A percentile compares a stretch with the other conserved stretches of the same genome.
phyloP scores from a whole-genome alignment of 352 stramenopile species.

The Phytophthora europaea region DNA sequence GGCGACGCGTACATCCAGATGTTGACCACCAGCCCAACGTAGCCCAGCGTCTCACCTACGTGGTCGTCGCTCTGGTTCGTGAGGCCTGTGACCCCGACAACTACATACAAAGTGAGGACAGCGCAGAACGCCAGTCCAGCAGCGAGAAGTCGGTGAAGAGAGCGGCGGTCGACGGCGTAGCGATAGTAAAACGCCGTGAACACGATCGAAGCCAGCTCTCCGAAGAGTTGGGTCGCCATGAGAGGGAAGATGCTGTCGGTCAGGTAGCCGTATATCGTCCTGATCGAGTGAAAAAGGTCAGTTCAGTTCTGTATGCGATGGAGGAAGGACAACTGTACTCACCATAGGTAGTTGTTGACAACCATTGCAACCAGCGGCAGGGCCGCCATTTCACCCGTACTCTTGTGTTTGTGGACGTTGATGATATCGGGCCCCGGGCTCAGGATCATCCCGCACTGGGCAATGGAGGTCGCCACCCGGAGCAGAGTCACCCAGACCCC shows the following conservation, averaged over 20 bases:
- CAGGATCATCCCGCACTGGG: neutral
- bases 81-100: slow-evolving; percentile 32
- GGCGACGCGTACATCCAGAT: slow-evolving; percentile 42
- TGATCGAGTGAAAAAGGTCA: neutral
- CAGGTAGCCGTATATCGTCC: slow-evolving; percentile 37
- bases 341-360: slow-evolving; percentile 40
- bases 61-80: slow-evolving; percentile 42
- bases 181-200: slow-evolving; percentile 32
- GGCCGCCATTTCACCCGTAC: slow-evolving; percentile 24
- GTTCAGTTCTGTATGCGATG: too few species aligned
- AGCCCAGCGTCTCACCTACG: slow-evolving; percentile 39
- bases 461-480: neutral
- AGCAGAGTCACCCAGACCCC: neutral
- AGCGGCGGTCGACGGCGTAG: slow-evolving; percentile 11
- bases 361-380: slow-evolving; percentile 35
- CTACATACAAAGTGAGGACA: slow-evolving; percentile 38
- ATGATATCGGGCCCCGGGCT: slow-evolving; percentile 16
- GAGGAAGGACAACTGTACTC: neutral
- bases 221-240: slow-evolving; percentile 33
- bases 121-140: slow-evolving; percentile 14
- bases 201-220: slow-evolving; percentile 11
- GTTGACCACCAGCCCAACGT: slow-evolving; percentile 33
- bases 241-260: slow-evolving; percentile 36
- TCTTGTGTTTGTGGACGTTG: slow-evolving; percentile 27
- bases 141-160: slow-evolving; percentile 11